Conservation (phyloP, 1,284 basidiomycete species). For the Neotropicomus parvogracilis region DNA sequence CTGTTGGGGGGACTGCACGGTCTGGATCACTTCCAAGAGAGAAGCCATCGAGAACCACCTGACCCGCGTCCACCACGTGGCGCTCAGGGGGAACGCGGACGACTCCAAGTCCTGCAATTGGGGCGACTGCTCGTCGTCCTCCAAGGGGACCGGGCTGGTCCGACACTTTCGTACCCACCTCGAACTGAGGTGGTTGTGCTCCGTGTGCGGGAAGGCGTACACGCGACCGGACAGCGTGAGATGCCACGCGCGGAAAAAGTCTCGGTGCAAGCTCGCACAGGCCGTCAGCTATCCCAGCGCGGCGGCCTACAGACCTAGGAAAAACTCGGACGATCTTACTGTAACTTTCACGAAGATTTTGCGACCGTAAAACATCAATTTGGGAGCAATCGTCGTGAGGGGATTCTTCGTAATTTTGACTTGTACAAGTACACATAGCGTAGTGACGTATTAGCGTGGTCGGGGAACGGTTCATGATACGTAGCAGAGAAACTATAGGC, state of each 20-base stretch:
- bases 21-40: constrained; percentile 21
- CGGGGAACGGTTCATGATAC: constrained; percentile 1
- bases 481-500: constrained; percentile 3
- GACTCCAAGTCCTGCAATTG: constrained; percentile 10
- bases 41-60: constrained; percentile 19
- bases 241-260: constrained; percentile 5
- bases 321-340: constrained; percentile 8
- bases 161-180: constrained; percentile 24
- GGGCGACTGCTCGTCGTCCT: constrained; percentile 7
- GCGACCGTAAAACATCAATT: constrained; percentile 2
- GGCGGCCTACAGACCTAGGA: constrained; percentile 11
- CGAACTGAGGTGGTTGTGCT: constrained; percentile 19
- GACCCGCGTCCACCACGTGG: constrained; percentile 11
- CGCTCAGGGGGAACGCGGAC: neutral
- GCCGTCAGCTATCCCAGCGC: constrained; percentile 20
- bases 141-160: constrained; percentile 10
- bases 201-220: constrained; percentile 13
- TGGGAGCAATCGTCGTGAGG: neutral
- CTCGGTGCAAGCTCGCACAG: constrained; percentile 6
- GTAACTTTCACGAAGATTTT: constrained; percentile 24
- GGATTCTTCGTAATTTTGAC: constrained; percentile 7
- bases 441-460: neutral
- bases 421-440: constrained; percentile 22
- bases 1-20: constrained; percentile 15
- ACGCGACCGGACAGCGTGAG: constrained; percentile 21